Percentiles rank a stretch among this genome's conserved stretches.
These are phyloP conservation scores for Guyanaporus albipodus DNA, from an alignment of 768 basidiomycete species.

Conservation along the genomic window DNA sequence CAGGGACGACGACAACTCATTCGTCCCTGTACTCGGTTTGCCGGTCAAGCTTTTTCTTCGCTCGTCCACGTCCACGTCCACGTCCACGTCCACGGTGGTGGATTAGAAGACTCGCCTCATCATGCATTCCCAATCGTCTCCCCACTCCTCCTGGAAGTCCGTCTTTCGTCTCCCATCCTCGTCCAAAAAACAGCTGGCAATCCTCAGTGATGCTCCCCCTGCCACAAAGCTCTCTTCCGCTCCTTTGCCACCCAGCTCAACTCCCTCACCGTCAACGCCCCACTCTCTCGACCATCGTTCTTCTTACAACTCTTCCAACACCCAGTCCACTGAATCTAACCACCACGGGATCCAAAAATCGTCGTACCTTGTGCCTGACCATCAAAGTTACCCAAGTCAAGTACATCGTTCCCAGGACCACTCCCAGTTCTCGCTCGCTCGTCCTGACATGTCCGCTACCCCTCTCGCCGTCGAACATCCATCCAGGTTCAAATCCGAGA, in stretches of 20 bases:
- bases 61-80: slow-evolving; percentile 1
- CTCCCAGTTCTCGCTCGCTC: slow-evolving; percentile 6
- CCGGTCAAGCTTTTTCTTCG: slow-evolving; percentile 20
- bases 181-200: slow-evolving; percentile 49
- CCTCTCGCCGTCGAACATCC: slow-evolving; percentile 13
- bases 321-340: slow-evolving; percentile 71
- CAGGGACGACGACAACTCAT: slow-evolving; percentile 8
- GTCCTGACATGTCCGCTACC: slow-evolving; percentile 21
- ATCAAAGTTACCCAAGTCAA: slow-evolving; percentile 9
- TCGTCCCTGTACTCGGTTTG: slow-evolving; percentile 12
- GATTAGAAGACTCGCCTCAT: too few species aligned
- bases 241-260: slow-evolving; percentile 42
- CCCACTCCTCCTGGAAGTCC: slow-evolving; percentile 57
- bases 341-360: slow-evolving; percentile 31
- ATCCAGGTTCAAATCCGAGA: slow-evolving; percentile 46
- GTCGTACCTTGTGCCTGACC: slow-evolving; percentile 29
- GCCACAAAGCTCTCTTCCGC: slow-evolving; percentile 16
- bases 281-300: slow-evolving; percentile 57
- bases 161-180: slow-evolving; percentile 70
- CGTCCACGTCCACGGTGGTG: too few species aligned
- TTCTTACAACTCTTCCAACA: slow-evolving; percentile 76
- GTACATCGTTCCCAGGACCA: slow-evolving; percentile 9
- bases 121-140: slow-evolving; percentile 27
- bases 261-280: slow-evolving; percentile 53
- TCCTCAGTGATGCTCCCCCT: slow-evolving; percentile 37